Conservation (phyloP, 2,329 filamentous ascomycete species). For the Drechmeria coniospora region DNA sequence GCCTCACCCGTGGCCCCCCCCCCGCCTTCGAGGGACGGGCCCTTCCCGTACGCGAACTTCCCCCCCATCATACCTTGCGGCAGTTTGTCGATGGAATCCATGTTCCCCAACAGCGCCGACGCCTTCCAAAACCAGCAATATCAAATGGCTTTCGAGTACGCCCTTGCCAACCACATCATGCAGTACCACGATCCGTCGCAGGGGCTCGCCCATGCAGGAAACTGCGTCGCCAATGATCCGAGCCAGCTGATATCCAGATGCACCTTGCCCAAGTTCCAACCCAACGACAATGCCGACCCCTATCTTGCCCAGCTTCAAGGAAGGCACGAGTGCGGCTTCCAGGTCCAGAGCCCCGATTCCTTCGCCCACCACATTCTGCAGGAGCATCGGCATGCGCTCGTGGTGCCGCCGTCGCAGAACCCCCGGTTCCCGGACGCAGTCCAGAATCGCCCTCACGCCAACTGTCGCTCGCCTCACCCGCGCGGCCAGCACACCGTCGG, state of each 20-base stretch:
- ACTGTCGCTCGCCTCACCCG: constrained; percentile 1
- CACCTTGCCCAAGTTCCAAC: constrained; percentile 10
- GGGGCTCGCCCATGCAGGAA: constrained; percentile 8
- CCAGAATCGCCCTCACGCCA: not conserved
- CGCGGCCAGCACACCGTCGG: constrained; percentile 1
- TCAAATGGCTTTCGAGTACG: constrained; percentile 9
- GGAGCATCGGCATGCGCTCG: constrained; percentile 9
- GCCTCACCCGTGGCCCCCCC: constrained; percentile 3
- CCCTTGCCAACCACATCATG: constrained; percentile 14
- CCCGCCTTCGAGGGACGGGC: constrained; percentile 2
- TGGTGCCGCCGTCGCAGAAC: constrained; percentile 5
- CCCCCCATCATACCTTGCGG: constrained; percentile 7
- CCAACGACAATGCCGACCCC: constrained; percentile 5
- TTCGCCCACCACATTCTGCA: constrained; percentile 16
- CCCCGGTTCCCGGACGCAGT: constrained; percentile 2
- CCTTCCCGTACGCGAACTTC: constrained; percentile 4
- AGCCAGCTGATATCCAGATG: constrained; percentile 11
- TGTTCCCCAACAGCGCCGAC: constrained; percentile 3
- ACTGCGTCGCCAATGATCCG: constrained; percentile 14
- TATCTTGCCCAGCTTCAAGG: constrained; percentile 6
- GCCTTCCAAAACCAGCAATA: constrained; percentile 6
- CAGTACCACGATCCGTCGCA: constrained; percentile 14
- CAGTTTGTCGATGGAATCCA: constrained; percentile 8
- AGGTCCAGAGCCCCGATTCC: constrained; percentile 11
- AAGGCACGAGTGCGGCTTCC: constrained; percentile 13